Conservation (phyloP, 495 filamentous ascomycete species). For the Gamarada debralockiae region DNA sequence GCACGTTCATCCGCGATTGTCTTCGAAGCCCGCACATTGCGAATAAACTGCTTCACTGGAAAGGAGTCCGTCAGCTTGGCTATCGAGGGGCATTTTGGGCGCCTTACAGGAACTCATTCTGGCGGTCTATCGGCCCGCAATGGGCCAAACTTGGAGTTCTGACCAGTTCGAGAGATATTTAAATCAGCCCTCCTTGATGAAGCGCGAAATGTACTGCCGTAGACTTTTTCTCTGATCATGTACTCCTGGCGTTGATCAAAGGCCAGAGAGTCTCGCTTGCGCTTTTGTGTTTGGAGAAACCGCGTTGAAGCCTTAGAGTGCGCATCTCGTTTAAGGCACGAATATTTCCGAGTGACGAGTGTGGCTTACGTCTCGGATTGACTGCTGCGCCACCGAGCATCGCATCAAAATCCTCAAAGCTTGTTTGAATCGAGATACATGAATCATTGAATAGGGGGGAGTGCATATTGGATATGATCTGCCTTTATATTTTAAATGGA, state of each 20-base stretch:
- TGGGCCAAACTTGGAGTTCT: constrained; percentile 15
- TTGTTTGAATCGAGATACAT: too few species aligned
- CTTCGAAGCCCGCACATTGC: constrained; percentile 96
- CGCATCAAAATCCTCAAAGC: too few species aligned
- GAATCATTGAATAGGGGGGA: too few species aligned
- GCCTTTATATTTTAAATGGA: too few species aligned
- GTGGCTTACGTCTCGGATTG: too few species aligned
- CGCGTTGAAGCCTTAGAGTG: too few species aligned
- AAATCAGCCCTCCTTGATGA: background rate
- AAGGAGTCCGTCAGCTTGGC: constrained; percentile 19
- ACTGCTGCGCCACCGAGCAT: too few species aligned
- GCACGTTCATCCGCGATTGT: constrained; percentile 97
- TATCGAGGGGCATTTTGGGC: constrained; percentile 22
- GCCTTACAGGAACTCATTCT: constrained; percentile 66
- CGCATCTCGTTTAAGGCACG: too few species aligned
- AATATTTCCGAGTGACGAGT: too few species aligned
- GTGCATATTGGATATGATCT: too few species aligned
- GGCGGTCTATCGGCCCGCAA: constrained; percentile 24
- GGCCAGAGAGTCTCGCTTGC: background rate
- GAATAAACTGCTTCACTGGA: constrained; percentile 98
- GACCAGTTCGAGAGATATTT: constrained; percentile 9
- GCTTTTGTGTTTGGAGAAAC: background rate
- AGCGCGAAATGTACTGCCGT: too few species aligned
- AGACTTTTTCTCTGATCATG: background rate
- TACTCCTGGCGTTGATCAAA: background rate